Percentiles rank a stretch among this genome's conserved stretches.
Evolutionary conservation across 768 basidiomycete genomes (phyloP).

Genomic region (Trichaptum fuscoviolaceum): DNA sequence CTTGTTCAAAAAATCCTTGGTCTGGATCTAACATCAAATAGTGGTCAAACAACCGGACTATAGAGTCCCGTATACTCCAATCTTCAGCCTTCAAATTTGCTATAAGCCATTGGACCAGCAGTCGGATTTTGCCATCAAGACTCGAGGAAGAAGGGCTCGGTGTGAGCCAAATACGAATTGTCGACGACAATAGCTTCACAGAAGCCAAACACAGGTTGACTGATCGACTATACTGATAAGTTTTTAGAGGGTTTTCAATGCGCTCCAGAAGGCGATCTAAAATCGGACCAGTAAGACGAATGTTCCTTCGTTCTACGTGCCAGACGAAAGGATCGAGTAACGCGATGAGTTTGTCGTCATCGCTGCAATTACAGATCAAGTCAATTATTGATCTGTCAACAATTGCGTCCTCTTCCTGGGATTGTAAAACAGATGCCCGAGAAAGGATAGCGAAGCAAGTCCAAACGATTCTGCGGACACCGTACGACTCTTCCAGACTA

Average conservation of each 20-base stretch:
- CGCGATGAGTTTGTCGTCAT: conserved; percentile 51
- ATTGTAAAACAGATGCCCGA: conserved; percentile 58
- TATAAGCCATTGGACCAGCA: conserved; percentile 50
- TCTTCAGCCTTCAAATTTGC: conserved; percentile 37
- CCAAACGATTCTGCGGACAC: conserved; percentile 32
- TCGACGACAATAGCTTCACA: conserved; percentile 60
- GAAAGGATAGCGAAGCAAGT: conserved; percentile 58
- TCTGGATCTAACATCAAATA: conserved; percentile 58
- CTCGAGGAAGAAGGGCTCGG: conserved; percentile 25
- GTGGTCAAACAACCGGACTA: conserved; percentile 58
- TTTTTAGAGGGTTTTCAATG: conserved; percentile 44
- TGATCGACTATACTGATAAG: conserved; percentile 52
- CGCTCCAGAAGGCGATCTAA: conserved; percentile 50
- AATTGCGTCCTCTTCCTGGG: conserved; percentile 49
- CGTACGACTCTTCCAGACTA: neutral
- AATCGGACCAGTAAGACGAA: conserved; percentile 46
- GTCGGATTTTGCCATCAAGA: conserved; percentile 39
- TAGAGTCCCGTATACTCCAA: conserved; percentile 64
- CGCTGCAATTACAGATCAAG: conserved; percentile 41
- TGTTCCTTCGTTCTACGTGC: conserved; percentile 47
- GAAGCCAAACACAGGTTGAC: conserved; percentile 48
- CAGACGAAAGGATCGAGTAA: conserved; percentile 52
- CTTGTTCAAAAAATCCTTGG: conserved; percentile 42
- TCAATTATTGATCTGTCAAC: conserved; percentile 59
- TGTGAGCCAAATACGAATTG: conserved; percentile 53